phyloP scores from a whole-genome alignment of 495 filamentous ascomycete species.

The Saxophila tyrrhenica region DNA sequence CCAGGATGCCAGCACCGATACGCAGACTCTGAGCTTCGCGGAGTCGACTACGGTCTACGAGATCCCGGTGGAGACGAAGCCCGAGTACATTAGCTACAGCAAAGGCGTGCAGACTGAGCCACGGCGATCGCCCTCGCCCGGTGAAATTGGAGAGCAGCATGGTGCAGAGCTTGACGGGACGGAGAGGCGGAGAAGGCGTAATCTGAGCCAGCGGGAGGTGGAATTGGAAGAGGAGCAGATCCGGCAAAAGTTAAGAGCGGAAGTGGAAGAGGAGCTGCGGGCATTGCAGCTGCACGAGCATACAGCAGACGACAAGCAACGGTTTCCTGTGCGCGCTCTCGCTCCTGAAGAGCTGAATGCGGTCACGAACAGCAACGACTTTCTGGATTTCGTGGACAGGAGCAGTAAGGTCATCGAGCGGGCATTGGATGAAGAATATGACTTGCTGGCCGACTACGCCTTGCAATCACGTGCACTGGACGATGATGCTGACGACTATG shows the following conservation, averaged over 20 bases:
- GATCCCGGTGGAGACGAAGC: slow-evolving; percentile 39
- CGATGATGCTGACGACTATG: slow-evolving; percentile 64
- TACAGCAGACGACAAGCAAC: slow-evolving; percentile 24
- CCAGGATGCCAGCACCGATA: slow-evolving; percentile 14
- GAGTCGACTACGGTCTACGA: slow-evolving; percentile 64
- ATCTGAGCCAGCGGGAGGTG: slow-evolving; percentile 60
- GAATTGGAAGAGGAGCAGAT: slow-evolving; percentile 86
- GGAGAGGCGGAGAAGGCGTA: slow-evolving; percentile 44
- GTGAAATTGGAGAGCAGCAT: neutral
- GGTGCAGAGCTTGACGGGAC: neutral
- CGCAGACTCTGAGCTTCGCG: slow-evolving; percentile 57
- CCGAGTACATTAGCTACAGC: slow-evolving; percentile 83
- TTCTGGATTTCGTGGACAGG: slow-evolving; percentile 86
- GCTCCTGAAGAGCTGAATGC: slow-evolving; percentile 80
- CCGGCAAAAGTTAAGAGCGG: slow-evolving; percentile 66
- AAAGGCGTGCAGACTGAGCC: slow-evolving; percentile 79
- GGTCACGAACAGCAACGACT: slow-evolving; percentile 84
- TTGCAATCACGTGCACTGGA: slow-evolving; percentile 55
- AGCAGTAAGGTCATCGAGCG: slow-evolving; percentile 96
- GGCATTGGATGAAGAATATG: slow-evolving; percentile 85
- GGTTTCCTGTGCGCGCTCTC: slow-evolving; percentile 69
- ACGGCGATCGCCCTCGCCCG: slow-evolving; percentile 26
- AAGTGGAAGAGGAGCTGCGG: slow-evolving; percentile 86
- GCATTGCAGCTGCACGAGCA: slow-evolving; percentile 47
- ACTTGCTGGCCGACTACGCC: slow-evolving; percentile 90